phyloP scores from a whole-genome alignment of 2,329 filamentous ascomycete genomes.

The Talaromyces verruculosus region DNA sequence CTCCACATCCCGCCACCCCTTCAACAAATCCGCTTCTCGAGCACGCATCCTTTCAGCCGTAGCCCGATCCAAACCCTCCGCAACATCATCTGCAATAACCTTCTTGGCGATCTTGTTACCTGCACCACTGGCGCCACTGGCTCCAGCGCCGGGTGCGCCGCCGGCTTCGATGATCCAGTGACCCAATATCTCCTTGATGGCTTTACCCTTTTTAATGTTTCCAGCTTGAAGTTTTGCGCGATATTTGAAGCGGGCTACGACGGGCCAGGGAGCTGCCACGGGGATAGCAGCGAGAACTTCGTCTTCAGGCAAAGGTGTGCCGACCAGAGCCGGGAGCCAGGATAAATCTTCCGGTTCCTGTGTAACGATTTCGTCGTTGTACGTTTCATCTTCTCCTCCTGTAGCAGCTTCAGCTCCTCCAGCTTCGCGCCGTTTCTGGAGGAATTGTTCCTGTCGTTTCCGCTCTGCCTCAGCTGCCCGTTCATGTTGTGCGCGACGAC shows the following conservation, averaged over 20 bases:
- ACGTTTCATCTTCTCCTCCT: constrained; percentile 47
- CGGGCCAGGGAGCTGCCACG: constrained; percentile 64
- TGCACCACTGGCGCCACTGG: neutral
- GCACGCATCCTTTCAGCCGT: constrained; percentile 80
- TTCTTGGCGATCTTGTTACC: constrained; percentile 45
- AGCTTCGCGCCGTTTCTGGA: constrained; percentile 59
- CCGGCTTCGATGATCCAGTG: constrained; percentile 69
- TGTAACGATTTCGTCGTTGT: constrained; percentile 56
- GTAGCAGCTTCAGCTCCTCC: too few relatives aligned
- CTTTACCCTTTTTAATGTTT: constrained; percentile 87
- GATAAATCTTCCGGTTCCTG: constrained; percentile 50
- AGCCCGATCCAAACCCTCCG: constrained; percentile 36
- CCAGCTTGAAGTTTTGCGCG: constrained; percentile 94
- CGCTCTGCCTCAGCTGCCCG: constrained; percentile 63
- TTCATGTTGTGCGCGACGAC: constrained; percentile 76
- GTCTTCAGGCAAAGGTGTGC: constrained; percentile 75
- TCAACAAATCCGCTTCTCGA: constrained; percentile 79
- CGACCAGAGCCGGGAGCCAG: constrained; percentile 68
- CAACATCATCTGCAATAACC: constrained; percentile 25
- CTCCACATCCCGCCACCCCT: constrained; percentile 77
- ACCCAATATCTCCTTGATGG: constrained; percentile 83
- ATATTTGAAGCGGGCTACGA: constrained; percentile 74
- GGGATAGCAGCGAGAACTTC: constrained; percentile 65
- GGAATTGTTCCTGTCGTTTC: constrained; percentile 69
- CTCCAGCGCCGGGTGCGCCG: constrained; percentile 19